phyloP scores from a whole-genome alignment of 2,329 filamentous ascomycete species.

The Phialophora verrucosa region DNA sequence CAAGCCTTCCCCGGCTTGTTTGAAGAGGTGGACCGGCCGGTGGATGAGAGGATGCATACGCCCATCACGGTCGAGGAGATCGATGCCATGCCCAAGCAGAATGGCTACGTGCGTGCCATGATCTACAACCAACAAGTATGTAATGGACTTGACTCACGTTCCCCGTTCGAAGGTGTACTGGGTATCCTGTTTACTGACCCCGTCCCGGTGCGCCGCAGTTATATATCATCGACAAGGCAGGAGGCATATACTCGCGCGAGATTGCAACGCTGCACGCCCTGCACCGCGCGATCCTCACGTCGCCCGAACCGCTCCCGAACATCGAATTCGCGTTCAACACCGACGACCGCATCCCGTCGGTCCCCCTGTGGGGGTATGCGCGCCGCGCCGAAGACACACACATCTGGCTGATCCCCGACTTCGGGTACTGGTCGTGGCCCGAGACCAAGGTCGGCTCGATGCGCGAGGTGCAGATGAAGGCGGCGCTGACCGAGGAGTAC shows the following conservation, averaged over 20 bases:
- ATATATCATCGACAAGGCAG: slow-evolving; percentile 45
- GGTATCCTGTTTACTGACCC: slow-evolving; percentile 2
- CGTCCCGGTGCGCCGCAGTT: slow-evolving; percentile 35
- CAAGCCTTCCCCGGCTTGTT: slow-evolving; percentile 41
- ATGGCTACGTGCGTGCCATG: slow-evolving; percentile 45
- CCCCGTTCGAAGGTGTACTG: background rate
- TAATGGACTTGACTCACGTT: background rate
- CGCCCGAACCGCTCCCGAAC: slow-evolving; percentile 52
- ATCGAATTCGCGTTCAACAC: slow-evolving; percentile 58
- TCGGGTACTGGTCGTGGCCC: slow-evolving; percentile 61
- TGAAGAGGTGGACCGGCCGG: slow-evolving; percentile 39
- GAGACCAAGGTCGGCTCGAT: slow-evolving; percentile 55
- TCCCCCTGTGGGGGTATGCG: slow-evolving; percentile 53
- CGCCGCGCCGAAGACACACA: slow-evolving; percentile 47
- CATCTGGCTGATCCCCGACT: slow-evolving; percentile 61
- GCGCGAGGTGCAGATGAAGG: slow-evolving; percentile 47
- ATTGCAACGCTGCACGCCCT: slow-evolving; percentile 55
- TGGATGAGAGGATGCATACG: slow-evolving; percentile 29
- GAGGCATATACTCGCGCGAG: slow-evolving; percentile 42
- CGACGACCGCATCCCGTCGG: slow-evolving; percentile 50
- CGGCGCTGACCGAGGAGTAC: slow-evolving; percentile 23
- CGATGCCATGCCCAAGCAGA: slow-evolving; percentile 36
- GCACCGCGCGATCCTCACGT: slow-evolving; percentile 54
- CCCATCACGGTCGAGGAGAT: slow-evolving; percentile 37
- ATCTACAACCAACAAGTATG: slow-evolving; percentile 45